phyloP scores from a whole-genome alignment of 805 yeast genomes.

The Blastobotrys chiropterorum region DNA sequence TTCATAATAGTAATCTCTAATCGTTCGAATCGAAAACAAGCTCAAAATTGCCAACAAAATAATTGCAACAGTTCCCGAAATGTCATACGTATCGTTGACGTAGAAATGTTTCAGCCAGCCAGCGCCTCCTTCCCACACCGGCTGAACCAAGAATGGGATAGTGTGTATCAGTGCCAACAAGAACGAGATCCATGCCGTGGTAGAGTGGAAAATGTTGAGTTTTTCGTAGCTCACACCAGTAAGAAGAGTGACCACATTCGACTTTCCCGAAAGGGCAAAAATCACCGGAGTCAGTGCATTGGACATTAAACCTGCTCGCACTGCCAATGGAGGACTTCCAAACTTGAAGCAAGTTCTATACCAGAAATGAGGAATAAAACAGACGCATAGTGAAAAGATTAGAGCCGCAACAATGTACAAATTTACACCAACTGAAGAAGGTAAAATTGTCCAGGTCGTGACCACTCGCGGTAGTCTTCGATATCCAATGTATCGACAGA shows the following conservation, averaged over 20 bases:
- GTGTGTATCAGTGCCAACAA: constrained; percentile 17
- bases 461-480: constrained; percentile 6
- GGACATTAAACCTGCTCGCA: constrained; percentile 18
- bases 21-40: constrained; percentile 11
- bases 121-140: constrained; percentile 17
- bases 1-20: constrained; percentile 16
- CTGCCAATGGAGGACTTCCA: constrained; percentile 20
- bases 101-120: constrained; percentile 3
- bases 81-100: not conserved
- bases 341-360: constrained; percentile 16
- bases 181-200: constrained; percentile 14
- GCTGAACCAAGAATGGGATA: constrained; percentile 13
- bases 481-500: constrained; percentile 14
- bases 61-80: constrained; percentile 10
- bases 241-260: constrained; percentile 14
- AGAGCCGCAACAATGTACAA: constrained; percentile 6
- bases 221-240: constrained; percentile 19
- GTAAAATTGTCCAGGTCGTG: constrained; percentile 6
- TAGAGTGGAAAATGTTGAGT: constrained; percentile 15
- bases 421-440: constrained; percentile 11
- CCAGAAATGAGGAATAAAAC: constrained; percentile 15
- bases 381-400: constrained; percentile 6
- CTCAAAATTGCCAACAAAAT: constrained; percentile 11
- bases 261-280: constrained; percentile 17
- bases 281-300: constrained; percentile 21